Conservation (phyloP, 768 basidiomycete species). For the Pisolithus orientalis region DNA sequence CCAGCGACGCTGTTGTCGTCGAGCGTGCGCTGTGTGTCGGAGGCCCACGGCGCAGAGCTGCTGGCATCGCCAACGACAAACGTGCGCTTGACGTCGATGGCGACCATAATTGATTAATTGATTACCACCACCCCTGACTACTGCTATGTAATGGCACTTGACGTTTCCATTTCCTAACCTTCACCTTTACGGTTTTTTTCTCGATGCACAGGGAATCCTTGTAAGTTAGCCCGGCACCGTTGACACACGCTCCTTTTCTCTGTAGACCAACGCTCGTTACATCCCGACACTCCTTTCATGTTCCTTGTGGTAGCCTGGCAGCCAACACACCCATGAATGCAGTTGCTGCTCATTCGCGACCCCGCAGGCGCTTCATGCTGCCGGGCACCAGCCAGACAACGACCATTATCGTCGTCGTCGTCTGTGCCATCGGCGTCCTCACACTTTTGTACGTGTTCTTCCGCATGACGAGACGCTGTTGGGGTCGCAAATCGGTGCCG, state of each 20-base stretch:
- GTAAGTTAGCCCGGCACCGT: no score
- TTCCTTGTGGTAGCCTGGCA: background rate
- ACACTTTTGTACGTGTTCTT: conserved; percentile 32
- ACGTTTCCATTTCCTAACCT: no score
- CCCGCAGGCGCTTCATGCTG: background rate
- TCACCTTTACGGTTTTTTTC: no score
- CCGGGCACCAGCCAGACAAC: conserved; percentile 2
- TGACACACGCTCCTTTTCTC: no score
- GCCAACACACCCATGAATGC: background rate
- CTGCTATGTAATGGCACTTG: no score
- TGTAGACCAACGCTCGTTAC: background rate
- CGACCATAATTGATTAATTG: no score
- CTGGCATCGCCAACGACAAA: conserved; percentile 4
- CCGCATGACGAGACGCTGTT: conserved; percentile 31
- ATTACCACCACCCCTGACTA: background rate
- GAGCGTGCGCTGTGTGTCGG: conserved; percentile 16
- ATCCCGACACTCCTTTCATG: background rate
- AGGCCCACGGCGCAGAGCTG: conserved; percentile 3
- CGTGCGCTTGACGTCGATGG: background rate
- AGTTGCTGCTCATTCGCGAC: background rate
- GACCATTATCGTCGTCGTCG: conserved; percentile 46
- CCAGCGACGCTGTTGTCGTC: conserved; percentile 14
- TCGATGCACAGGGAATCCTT: no score
- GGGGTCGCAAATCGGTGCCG: conserved; percentile 34
- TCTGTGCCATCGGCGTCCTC: conserved; percentile 38